phyloP scores from a whole-genome alignment of 371 early-diverging fungal species.

The Mucor plumbeus region DNA sequence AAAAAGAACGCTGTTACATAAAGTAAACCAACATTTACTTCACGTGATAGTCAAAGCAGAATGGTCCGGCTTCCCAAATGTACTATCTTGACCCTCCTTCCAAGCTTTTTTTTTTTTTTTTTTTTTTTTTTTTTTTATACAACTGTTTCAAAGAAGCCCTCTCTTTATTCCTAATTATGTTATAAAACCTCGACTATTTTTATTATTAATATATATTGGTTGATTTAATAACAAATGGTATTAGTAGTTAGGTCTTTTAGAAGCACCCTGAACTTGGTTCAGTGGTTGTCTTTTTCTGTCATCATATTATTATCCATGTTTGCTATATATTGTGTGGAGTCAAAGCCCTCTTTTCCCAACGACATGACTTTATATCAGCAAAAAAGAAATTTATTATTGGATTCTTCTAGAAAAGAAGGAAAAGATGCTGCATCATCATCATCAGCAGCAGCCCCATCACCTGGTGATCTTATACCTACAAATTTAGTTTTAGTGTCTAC shows the following conservation, averaged over 20 bases:
- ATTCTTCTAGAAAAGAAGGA: constrained; percentile 7
- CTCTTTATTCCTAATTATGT: background rate
- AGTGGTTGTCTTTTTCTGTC: constrained; percentile 26
- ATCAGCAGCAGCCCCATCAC: background rate
- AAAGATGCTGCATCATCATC: background rate
- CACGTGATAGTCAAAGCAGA: no score
- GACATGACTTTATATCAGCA: constrained; percentile 23
- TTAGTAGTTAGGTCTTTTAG: constrained; percentile 35
- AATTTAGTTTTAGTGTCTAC: constrained; percentile 46
- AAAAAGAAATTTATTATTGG: constrained; percentile 10
- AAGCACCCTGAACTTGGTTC: constrained; percentile 22
- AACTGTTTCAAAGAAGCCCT: background rate
- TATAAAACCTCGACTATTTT: background rate
- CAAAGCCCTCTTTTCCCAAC: constrained; percentile 16
- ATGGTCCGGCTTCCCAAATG: no score
- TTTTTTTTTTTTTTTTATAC: background rate
- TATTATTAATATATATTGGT: background rate
- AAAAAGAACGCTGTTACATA: no score
- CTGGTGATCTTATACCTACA: constrained; percentile 20
- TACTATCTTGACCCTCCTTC: no score
- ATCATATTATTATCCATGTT: constrained; percentile 28
- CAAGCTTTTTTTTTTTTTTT: no score
- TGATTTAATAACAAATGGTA: constrained; percentile 22
- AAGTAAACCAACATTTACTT: no score
- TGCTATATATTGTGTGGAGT: constrained; percentile 31